Conservation (phyloP, 1,284 basidiomycete genomes). For the Anthracocystis walkeri region DNA sequence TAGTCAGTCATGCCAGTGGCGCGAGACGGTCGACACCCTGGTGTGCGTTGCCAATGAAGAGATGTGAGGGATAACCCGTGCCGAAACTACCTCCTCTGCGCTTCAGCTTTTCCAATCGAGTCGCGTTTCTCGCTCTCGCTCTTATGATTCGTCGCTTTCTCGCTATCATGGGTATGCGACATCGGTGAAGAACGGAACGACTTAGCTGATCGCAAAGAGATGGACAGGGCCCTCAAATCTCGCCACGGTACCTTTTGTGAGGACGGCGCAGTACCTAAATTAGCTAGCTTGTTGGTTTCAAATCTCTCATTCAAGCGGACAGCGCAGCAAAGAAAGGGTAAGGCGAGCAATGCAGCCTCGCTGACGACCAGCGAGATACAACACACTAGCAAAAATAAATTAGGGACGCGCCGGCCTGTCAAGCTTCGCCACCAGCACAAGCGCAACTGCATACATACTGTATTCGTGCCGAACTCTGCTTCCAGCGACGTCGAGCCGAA, state of each 20-base stretch:
- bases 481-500: not conserved
- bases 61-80: not conserved
- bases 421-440: not conserved
- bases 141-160: too few species aligned
- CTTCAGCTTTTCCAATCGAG: not conserved
- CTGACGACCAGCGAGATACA: not conserved
- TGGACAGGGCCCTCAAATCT: not conserved
- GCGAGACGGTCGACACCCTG: not conserved
- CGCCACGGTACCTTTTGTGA: not conserved
- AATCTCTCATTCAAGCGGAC: not conserved
- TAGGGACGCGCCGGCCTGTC: not conserved
- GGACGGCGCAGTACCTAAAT: not conserved
- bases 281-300: not conserved
- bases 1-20: not conserved
- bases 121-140: too few species aligned
- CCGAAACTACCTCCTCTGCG: not conserved
- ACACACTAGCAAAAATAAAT: not conserved
- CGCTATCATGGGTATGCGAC: too few species aligned
- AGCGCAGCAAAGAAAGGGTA: slow-evolving; percentile 3
- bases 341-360: slow-evolving; percentile 3
- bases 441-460: not conserved
- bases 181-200: too few species aligned
- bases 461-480: slow-evolving; percentile 3
- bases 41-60: too few species aligned
- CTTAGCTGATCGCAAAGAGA: not conserved